Conservation (phyloP, 2,329 filamentous ascomycete species). For the Penicillium sp. region DNA sequence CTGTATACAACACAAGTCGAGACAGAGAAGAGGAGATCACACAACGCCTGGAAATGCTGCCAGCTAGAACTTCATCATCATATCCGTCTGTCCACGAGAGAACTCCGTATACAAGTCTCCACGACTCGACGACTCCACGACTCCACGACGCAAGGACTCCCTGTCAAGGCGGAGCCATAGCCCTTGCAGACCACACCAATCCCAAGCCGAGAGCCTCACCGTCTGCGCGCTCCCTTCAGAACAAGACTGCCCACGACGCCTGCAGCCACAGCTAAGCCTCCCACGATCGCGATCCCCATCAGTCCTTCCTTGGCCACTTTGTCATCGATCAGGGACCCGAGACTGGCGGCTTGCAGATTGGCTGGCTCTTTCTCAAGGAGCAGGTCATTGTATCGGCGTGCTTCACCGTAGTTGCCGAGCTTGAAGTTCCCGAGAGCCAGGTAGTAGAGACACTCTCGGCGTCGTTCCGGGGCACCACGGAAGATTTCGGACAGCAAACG, state of each 20-base stretch:
- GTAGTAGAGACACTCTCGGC: constrained; percentile 97
- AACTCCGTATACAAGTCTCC: no score
- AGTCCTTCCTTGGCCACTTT: constrained; percentile 92
- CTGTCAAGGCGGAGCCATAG: constrained; percentile 10
- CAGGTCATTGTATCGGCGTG: constrained; percentile 87
- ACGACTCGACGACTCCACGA: constrained; percentile 12
- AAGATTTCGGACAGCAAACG: constrained; percentile 95
- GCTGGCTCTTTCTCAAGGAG: constrained; percentile 83
- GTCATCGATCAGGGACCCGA: constrained; percentile 86
- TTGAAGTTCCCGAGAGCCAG: constrained; percentile 97
- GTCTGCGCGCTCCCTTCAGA: constrained; percentile 66
- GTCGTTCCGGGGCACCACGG: constrained; percentile 82
- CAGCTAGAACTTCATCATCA: neutral
- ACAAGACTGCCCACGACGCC: constrained; percentile 88
- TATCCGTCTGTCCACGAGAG: no score
- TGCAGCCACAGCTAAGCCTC: constrained; percentile 83
- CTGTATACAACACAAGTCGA: neutral
- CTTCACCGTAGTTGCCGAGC: constrained; percentile 93
- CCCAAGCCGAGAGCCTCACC: constrained; percentile 29
- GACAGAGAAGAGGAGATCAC: neutral
- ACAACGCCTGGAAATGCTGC: constrained; percentile 6
- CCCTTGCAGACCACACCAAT: constrained; percentile 17
- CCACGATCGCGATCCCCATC: constrained; percentile 89
- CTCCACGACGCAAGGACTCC: constrained; percentile 11
- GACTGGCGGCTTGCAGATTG: constrained; percentile 83